phyloP scores from a whole-genome alignment of 257 asterid genomes.

The Rehmannia glutinosa region DNA sequence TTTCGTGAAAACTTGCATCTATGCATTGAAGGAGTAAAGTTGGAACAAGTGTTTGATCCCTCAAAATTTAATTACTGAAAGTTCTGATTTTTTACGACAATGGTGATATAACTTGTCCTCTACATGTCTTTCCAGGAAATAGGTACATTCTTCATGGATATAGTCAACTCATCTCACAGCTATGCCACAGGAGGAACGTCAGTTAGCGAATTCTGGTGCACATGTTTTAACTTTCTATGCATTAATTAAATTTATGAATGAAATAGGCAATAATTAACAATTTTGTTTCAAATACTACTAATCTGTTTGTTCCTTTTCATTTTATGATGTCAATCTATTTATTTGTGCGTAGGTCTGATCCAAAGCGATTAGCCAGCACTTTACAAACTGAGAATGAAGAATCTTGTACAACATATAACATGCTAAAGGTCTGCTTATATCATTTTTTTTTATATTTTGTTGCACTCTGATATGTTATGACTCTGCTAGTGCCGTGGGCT shows the following conservation, averaged over 20 bases:
- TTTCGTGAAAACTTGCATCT: background rate
- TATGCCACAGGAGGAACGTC: slow-evolving; percentile 98
- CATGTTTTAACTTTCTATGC: background rate
- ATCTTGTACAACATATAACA: slow-evolving; percentile 93
- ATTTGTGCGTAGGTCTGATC: slow-evolving; percentile 70
- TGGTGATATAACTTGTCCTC: background rate
- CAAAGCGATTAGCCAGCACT: slow-evolving; percentile 64
- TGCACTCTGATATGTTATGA: background rate
- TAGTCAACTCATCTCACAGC: slow-evolving; percentile 80
- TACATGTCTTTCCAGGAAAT: slow-evolving; percentile 54
- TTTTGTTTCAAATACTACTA: background rate
- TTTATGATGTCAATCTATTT: background rate
- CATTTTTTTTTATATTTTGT: background rate
- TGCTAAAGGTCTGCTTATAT: slow-evolving; percentile 99
- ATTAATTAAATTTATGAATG: too few relatives aligned
- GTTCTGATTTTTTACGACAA: background rate
- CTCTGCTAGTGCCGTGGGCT: background rate
- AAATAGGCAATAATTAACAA: too few relatives aligned
- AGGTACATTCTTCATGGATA: slow-evolving; percentile 68
- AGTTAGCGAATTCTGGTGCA: slow-evolving; percentile 69
- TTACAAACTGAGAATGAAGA: slow-evolving; percentile 76
- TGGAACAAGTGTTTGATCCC: background rate
- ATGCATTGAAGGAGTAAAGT: background rate
- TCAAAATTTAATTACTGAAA: too few relatives aligned
- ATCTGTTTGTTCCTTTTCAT: background rate